Percentiles rank a stretch among this genome's conserved stretches.
Conservation (phyloP, 371 early-diverging fungal genomes). For the Actinomucor elegans region DNA sequence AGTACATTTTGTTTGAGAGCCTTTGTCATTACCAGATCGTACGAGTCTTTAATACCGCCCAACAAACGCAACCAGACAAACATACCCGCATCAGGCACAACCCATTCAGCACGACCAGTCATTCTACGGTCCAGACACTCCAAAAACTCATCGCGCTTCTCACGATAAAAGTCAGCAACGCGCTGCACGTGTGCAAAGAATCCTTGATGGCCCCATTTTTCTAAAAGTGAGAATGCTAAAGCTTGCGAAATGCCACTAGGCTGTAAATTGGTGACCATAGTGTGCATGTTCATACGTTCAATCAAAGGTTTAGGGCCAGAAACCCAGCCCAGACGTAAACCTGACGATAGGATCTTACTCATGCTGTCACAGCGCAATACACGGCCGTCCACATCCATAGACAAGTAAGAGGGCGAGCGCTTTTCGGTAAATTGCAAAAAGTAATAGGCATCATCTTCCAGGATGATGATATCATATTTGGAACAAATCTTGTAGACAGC, state of each 20-base stretch:
- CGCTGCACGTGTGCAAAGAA: conserved; percentile 63
- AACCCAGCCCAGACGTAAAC: conserved; percentile 79
- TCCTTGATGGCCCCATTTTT: conserved; percentile 63
- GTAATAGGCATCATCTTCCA: conserved; percentile 85
- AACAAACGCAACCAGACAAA: conserved; percentile 80
- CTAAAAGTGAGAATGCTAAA: conserved; percentile 58
- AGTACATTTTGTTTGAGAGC: conserved; percentile 72
- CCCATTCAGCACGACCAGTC: conserved; percentile 67
- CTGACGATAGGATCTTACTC: conserved; percentile 79
- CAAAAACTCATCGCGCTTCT: conserved; percentile 66
- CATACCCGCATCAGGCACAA: conserved; percentile 74
- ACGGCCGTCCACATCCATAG: conserved; percentile 76
- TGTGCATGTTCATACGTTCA: conserved; percentile 71
- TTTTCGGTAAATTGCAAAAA: conserved; percentile 52
- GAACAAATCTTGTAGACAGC: conserved; percentile 60
- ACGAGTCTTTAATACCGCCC: conserved; percentile 62
- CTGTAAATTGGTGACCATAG: conserved; percentile 71
- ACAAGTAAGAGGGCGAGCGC: conserved; percentile 67
- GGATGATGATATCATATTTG: conserved; percentile 62
- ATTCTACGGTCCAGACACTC: conserved; percentile 54
- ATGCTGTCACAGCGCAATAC: conserved; percentile 85
- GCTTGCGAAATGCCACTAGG: conserved; percentile 77
- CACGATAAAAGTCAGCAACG: conserved; percentile 62
- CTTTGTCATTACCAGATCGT: conserved; percentile 60
- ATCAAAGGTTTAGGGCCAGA: conserved; percentile 71